Percentiles rank a stretch among this genome's conserved stretches.
Evolutionary conservation across 306 rosid genomes (phyloP).

Genomic region (Trichosanthes cucumerina): DNA sequence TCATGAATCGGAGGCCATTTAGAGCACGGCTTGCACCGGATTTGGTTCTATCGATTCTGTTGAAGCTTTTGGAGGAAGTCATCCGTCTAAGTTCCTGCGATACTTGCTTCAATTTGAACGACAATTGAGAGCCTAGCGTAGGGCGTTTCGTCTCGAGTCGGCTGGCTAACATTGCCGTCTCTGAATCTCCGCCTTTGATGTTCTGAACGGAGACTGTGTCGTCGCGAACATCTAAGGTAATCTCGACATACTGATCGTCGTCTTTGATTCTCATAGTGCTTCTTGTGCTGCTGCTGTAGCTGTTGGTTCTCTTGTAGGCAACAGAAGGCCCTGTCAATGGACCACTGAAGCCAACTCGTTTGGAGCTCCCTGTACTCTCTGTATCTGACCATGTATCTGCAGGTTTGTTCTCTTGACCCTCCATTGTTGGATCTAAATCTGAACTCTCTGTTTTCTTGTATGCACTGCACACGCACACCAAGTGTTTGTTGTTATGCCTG

Average conservation of each 20-base stretch:
- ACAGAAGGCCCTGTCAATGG: conserved; percentile 50
- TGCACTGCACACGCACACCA: background rate
- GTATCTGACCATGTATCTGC: conserved; percentile 45
- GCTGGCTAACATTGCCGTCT: conserved; percentile 47
- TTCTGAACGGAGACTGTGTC: conserved; percentile 59
- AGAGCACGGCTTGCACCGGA: conserved; percentile 79
- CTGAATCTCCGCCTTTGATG: conserved; percentile 59
- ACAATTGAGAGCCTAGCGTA: conserved; percentile 29
- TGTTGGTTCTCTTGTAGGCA: conserved; percentile 25
- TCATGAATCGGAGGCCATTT: conserved; percentile 66
- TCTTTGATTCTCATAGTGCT: conserved; percentile 41
- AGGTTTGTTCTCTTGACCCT: conserved; percentile 43
- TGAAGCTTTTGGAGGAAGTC: conserved; percentile 52
- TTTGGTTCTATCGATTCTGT: conserved; percentile 43
- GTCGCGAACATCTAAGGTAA: conserved; percentile 62
- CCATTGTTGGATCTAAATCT: conserved; percentile 26
- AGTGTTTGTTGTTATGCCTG: conserved; percentile 3
- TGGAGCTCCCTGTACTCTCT: conserved; percentile 33
- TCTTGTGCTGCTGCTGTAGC: conserved; percentile 28
- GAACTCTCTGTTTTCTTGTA: background rate
- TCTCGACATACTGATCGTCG: conserved; percentile 61
- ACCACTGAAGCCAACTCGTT: conserved; percentile 48
- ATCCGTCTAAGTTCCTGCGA: conserved; percentile 73
- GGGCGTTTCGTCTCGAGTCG: conserved; percentile 43
- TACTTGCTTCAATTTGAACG: conserved; percentile 43